Base-by-base conservation (phyloP, 768 basidiomycete species). In the Rhizopogon rudus region DNA sequence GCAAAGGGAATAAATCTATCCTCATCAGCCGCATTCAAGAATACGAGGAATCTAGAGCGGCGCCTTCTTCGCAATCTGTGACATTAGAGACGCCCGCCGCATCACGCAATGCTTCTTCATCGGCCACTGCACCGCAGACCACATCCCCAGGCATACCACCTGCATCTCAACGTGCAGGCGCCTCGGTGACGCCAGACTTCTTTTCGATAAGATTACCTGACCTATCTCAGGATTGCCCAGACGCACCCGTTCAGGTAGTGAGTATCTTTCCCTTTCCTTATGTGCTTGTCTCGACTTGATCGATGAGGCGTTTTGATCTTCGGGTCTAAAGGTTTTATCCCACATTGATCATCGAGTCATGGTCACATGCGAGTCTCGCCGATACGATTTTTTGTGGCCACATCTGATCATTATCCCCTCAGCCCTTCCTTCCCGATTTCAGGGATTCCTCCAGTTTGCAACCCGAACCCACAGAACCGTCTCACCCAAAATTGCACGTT, bases 341-440 rank as follows among this genome's bases (percentile, higher is more conserved):
- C 43, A 29, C 54, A 42, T 43, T 46, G 41, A 42, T 44, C 55
- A 25, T 49, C 48, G 29, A 53, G 52, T 48, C 54, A 52, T 49
- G 44, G 50, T 16, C 49, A 22, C 51, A 44, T 56, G 20, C 55
- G 25, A 50, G 53, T 22, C 29, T 56, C 33, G 37, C 46, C 59
- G 42, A 46, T 54, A 61, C 43, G 60, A 50, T 44, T n/a, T 44
- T 43, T 40, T 17, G 39, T 53, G 50, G 40, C 25, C 58, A 2
- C 41, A 49, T 52, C 51, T 56, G 44, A 55, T 51, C 12, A 25
- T 43, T 25, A n/a, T 37, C 35, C 51, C 54, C 42, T 9, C 61
- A 88, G 85, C 86, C 86, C 9, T 80, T 78, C 64, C 64, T 77
- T 1, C 79, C 78, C 35, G 84, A 87, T 72, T 77, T 82, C 60